Conservation (phyloP, 306 rosid genomes). For the Citrullus colocynthis region DNA sequence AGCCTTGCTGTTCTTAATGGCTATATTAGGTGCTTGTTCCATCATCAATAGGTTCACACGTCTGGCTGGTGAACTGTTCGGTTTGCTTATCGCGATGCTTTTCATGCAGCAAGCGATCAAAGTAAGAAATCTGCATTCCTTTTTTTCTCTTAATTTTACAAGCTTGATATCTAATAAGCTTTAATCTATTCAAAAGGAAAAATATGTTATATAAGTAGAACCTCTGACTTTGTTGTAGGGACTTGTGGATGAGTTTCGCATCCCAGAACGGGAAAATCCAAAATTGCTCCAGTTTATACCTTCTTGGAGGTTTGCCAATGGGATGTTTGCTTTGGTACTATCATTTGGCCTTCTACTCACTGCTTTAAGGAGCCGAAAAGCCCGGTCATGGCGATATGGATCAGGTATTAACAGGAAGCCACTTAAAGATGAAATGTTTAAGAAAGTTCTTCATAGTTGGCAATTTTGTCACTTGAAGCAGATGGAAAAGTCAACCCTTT, state of each 20-base stretch:
- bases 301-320: conserved; percentile 94
- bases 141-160: neutral
- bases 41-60: conserved; percentile 92
- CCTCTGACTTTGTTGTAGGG: conserved; percentile 30
- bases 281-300: conserved; percentile 36
- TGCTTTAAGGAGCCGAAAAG: conserved; percentile 77
- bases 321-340: conserved; percentile 95
- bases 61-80: conserved; percentile 87
- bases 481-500: neutral
- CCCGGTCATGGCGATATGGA: conserved; percentile 97
- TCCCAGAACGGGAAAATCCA: conserved; percentile 47
- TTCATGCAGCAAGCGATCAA: conserved; percentile 94
- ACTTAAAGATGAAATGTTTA: neutral
- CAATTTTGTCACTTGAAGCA: neutral
- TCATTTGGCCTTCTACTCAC: conserved; percentile 95
- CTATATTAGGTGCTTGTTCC: conserved; percentile 92
- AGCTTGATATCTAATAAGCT: neutral
- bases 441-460: neutral
- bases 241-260: conserved; percentile 74
- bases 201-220: neutral
- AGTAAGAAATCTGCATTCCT: conserved; percentile 26
- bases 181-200: neutral
- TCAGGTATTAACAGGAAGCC: conserved; percentile 35
- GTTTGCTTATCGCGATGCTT: conserved; percentile 93
- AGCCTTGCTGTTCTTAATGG: conserved; percentile 53